A percentile compares a stretch with the other conserved stretches of the same genome.
These are phyloP conservation scores for Monascus ruber DNA, from an alignment of 2,329 filamentous ascomycete genomes.

Conservation along the genomic window DNA sequence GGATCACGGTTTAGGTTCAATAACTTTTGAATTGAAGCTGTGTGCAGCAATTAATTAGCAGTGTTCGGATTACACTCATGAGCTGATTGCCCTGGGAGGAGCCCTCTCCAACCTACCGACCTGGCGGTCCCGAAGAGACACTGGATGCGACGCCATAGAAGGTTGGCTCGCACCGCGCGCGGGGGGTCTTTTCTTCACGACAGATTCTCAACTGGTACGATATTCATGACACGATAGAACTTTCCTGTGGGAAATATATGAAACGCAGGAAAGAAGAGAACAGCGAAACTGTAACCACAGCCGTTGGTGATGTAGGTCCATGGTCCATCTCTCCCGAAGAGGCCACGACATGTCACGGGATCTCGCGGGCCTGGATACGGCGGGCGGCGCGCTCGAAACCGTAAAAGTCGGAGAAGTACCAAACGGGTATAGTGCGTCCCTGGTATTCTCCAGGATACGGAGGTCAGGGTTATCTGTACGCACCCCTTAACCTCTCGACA, in stretches of 20 bases:
- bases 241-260: not conserved
- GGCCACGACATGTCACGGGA: too few species aligned
- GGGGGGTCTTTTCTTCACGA: conserved; percentile 4
- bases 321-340: too few species aligned
- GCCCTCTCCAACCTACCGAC: conserved; percentile 44
- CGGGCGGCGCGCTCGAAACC: too few species aligned
- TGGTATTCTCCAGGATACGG: too few species aligned
- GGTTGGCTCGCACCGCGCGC: conserved; percentile 5
- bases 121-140: conserved; percentile 59
- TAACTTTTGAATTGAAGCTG: conserved; percentile 88
- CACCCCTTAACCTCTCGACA: too few species aligned
- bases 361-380: too few species aligned
- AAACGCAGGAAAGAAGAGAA: not conserved
- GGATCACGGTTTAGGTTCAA: conserved; percentile 78
- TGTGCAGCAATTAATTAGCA: conserved; percentile 1
- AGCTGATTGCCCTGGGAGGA: conserved; percentile 4
- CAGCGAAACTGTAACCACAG: not conserved
- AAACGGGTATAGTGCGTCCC: too few species aligned
- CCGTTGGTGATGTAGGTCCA: too few species aligned
- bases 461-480: too few species aligned
- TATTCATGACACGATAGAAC: conserved; percentile 10
- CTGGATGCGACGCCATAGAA: conserved; percentile 44
- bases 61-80: not conserved
- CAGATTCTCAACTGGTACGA: conserved; percentile 4
- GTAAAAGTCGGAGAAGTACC: too few species aligned